Conservation (phyloP, 208 protist species). For the Leishmania tropica region DNA sequence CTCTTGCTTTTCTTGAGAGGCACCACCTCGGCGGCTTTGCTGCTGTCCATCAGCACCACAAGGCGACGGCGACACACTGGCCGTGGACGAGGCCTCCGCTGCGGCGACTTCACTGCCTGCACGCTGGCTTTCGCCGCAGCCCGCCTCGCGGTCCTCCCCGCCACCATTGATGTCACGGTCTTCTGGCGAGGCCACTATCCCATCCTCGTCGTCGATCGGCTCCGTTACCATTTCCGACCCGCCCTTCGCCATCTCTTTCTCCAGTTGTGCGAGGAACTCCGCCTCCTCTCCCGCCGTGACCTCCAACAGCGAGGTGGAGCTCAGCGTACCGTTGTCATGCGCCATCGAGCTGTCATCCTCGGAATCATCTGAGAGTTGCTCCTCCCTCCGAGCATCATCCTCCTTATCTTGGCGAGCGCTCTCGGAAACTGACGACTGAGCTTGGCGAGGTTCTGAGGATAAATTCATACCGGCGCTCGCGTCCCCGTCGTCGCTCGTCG, state of each 20-base stretch:
- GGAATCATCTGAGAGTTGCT: neutral
- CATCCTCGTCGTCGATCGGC: neutral
- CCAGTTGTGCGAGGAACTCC: slow-evolving; percentile 26
- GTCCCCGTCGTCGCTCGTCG: slow-evolving; percentile 7
- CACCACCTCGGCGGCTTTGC: neutral
- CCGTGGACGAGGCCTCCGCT: neutral
- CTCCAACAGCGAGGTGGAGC: slow-evolving; percentile 13
- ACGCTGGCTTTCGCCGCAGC: neutral
- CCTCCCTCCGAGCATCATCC: neutral
- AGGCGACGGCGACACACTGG: neutral
- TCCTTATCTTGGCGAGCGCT: neutral
- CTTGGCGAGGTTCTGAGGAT: neutral
- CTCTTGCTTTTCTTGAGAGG: neutral
- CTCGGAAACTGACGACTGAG: neutral
- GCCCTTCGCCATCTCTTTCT: slow-evolving; percentile 17
- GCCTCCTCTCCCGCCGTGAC: slow-evolving; percentile 24
- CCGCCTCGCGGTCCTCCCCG: neutral
- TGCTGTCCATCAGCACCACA: neutral
- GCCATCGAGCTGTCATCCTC: slow-evolving; percentile 4
- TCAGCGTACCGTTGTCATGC: slow-evolving; percentile 6
- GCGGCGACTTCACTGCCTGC: neutral
- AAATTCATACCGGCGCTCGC: neutral
- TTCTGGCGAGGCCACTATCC: neutral
- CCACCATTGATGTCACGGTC: neutral
- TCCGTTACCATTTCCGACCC: neutral